These are phyloP conservation scores for Grosmannia huntii DNA, from an alignment of 2,329 filamentous ascomycete genomes.

Conservation along the genomic window DNA sequence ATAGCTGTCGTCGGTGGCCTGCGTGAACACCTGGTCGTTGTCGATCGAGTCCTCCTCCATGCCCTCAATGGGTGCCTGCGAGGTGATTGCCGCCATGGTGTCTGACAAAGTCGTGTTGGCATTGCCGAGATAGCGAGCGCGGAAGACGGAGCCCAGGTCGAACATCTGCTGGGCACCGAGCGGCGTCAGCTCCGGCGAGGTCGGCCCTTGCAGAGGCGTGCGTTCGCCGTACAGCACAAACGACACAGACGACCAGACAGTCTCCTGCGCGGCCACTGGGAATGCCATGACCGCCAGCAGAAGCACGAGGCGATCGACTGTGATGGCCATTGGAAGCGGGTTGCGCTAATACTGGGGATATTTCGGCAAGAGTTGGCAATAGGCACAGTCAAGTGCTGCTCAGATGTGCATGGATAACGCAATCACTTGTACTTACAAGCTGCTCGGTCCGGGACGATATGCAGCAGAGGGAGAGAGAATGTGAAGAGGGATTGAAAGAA, in stretches of 20 bases:
- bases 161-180: slow-evolving; percentile 40
- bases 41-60: slow-evolving; percentile 32
- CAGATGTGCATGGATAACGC: too few relatives aligned
- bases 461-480: not conserved
- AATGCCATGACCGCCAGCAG: not conserved
- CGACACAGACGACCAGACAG: slow-evolving; percentile 35
- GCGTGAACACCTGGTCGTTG: slow-evolving; percentile 31
- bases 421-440: too few relatives aligned
- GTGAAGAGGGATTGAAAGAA: not conserved
- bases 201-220: slow-evolving; percentile 25
- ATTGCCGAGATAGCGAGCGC: slow-evolving; percentile 32
- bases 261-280: slow-evolving; percentile 1
- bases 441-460: not conserved
- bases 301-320: not conserved
- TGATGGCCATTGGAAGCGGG: not conserved
- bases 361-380: too few relatives aligned
- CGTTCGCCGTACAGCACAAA: slow-evolving; percentile 41
- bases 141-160: slow-evolving; percentile 33
- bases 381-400: too few relatives aligned
- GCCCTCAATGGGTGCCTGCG: slow-evolving; percentile 26
- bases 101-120: slow-evolving; percentile 13
- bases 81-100: slow-evolving; percentile 15
- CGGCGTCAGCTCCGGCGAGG: slow-evolving; percentile 30
- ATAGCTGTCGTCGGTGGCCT: slow-evolving; percentile 28
- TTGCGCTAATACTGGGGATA: too few relatives aligned